Evolutionary conservation across 2,329 filamentous ascomycete genomes (phyloP).

Genomic region (Claviceps spartinae): DNA sequence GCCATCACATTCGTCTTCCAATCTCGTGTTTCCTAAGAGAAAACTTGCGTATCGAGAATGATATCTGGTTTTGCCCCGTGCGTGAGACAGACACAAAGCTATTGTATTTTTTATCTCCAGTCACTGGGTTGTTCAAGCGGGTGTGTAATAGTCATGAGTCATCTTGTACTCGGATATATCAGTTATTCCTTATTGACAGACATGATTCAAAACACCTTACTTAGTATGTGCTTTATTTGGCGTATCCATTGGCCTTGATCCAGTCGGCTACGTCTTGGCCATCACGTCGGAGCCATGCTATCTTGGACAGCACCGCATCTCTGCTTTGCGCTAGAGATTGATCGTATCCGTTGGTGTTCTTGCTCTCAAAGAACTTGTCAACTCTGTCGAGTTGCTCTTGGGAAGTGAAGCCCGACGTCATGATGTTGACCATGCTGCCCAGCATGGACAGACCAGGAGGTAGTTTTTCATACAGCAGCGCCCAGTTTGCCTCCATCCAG

Average conservation of each 20-base stretch:
- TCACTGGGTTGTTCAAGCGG: no score
- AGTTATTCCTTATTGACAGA: no score
- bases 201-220: no score
- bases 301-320: constrained; percentile 73
- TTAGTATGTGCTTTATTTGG: background rate
- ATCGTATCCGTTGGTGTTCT: constrained; percentile 76
- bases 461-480: constrained; percentile 64
- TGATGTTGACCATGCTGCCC: constrained; percentile 69
- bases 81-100: no score
- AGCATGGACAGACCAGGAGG: constrained; percentile 82
- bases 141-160: no score
- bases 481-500: constrained; percentile 84
- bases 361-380: constrained; percentile 65
- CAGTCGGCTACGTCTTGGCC: constrained; percentile 13
- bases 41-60: no score
- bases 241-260: constrained; percentile 14
- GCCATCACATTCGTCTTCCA: background rate
- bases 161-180: no score
- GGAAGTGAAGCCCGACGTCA: constrained; percentile 67
- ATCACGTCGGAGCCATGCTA: constrained; percentile 15
- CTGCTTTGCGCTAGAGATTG: constrained; percentile 80
- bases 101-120: no score
- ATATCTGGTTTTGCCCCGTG: no score
- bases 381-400: constrained; percentile 63
- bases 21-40: background rate